These are phyloP conservation scores for Ophiostoma quercus DNA, from an alignment of 2,329 filamentous ascomycete genomes.

Conservation along the genomic window DNA sequence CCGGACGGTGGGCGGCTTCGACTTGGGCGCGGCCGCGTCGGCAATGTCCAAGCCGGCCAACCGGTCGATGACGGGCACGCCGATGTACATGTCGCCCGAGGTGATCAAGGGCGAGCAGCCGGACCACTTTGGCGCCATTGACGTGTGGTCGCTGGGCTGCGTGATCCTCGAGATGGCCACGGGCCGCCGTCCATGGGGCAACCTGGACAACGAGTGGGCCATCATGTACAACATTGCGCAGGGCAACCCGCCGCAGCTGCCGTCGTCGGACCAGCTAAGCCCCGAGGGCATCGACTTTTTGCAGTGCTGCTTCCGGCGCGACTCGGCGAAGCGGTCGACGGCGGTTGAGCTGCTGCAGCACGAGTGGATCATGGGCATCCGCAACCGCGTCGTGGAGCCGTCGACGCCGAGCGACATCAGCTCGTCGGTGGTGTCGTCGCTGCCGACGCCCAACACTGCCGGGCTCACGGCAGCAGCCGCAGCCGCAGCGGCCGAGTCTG, in stretches of 20 bases:
- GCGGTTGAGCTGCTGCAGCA: slow-evolving; percentile 89
- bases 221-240: slow-evolving; percentile 99
- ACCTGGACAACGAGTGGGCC: slow-evolving; percentile 96
- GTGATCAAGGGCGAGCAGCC: slow-evolving; percentile 86
- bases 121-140: slow-evolving; percentile 78
- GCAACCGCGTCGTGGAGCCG: slow-evolving; percentile 60
- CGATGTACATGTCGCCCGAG: slow-evolving; percentile 99
- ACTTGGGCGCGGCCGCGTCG: slow-evolving; percentile 45
- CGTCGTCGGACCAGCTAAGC: slow-evolving; percentile 76
- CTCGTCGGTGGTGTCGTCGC: slow-evolving; percentile 31
- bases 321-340: slow-evolving; percentile 71
- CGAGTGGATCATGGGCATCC: slow-evolving; percentile 74
- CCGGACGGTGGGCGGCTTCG: slow-evolving; percentile 57
- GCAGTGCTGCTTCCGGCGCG: slow-evolving; percentile 75
- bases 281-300: slow-evolving; percentile 82
- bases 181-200: slow-evolving; percentile 87
- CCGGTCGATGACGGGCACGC: slow-evolving; percentile 93
- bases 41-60: slow-evolving; percentile 49
- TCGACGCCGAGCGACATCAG: slow-evolving; percentile 56
- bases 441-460: slow-evolving; percentile 16
- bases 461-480: slow-evolving; percentile 27
- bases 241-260: slow-evolving; percentile 85
- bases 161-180: slow-evolving; percentile 98
- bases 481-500: neutral
- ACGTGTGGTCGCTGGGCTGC: slow-evolving; percentile 95